phyloP scores from a whole-genome alignment of 2,329 filamentous ascomycete species.

The Fusarium sarcochroum region DNA sequence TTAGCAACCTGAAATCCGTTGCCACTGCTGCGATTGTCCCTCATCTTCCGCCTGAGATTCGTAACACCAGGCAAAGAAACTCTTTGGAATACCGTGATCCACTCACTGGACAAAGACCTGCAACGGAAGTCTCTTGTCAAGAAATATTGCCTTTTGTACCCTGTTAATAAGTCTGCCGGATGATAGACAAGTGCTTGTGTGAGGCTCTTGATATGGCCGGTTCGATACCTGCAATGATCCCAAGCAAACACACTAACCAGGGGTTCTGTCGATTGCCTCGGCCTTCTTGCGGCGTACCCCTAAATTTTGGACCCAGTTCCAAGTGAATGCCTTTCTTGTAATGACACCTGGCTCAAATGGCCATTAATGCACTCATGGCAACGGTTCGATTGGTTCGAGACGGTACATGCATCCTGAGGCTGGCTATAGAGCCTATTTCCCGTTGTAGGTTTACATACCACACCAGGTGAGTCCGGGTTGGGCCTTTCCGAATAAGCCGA shows the following conservation, averaged over 20 bases:
- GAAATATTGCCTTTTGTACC: neutral
- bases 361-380: constrained; percentile 21
- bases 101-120: neutral
- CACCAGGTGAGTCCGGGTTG: constrained; percentile 17
- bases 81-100: constrained; percentile 22
- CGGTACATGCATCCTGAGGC: constrained; percentile 43
- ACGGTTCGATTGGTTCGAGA: constrained; percentile 34
- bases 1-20: constrained; percentile 42
- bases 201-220: neutral
- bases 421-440: constrained; percentile 24
- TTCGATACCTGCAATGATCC: neutral
- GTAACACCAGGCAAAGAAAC: constrained; percentile 17
- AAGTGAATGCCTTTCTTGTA: constrained; percentile 5
- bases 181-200: neutral
- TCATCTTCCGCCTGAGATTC: constrained; percentile 24
- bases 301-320: neutral
- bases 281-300: neutral
- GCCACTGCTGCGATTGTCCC: constrained; percentile 37
- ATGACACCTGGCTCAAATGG: neutral
- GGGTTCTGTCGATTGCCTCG: neutral
- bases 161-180: neutral
- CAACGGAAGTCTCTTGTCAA: neutral
- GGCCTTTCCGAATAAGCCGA: constrained; percentile 33
- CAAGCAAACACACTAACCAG: neutral
- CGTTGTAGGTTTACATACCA: constrained; percentile 22